phyloP scores from a whole-genome alignment of 1,284 basidiomycete species.

The Acaromyces ingoldii region DNA sequence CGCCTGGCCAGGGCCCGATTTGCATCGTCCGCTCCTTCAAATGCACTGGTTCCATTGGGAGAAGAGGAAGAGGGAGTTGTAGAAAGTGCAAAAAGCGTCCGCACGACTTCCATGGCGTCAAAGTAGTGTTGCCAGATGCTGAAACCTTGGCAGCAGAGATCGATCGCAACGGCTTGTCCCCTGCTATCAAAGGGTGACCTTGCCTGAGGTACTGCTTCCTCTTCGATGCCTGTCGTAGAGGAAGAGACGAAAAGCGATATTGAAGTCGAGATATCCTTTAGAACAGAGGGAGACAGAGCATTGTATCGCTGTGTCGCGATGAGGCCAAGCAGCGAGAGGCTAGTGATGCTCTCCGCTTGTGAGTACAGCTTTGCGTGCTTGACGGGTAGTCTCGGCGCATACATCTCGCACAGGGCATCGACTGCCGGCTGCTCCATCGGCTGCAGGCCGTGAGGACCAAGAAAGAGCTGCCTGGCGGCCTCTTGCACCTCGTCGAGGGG shows the following conservation, averaged over 20 bases:
- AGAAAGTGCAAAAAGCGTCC: slow-evolving; percentile 75
- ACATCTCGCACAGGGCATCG: no score
- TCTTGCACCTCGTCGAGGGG: slow-evolving; percentile 2
- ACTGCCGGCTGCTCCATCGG: background rate
- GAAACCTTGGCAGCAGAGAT: slow-evolving; percentile 83
- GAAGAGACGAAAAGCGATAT: slow-evolving; percentile 69
- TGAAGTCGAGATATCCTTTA: slow-evolving; percentile 78
- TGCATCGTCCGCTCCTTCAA: no score
- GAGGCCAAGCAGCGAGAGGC: slow-evolving; percentile 53
- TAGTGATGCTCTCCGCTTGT: no score
- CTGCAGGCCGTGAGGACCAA: slow-evolving; percentile 42
- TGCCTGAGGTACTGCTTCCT: no score
- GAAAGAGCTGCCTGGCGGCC: slow-evolving; percentile 23
- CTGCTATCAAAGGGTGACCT: no score
- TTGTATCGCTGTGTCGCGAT: slow-evolving; percentile 76
- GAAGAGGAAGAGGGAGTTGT: no score
- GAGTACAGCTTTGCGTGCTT: no score
- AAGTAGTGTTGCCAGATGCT: slow-evolving; percentile 89
- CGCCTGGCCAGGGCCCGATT: slow-evolving; percentile 59
- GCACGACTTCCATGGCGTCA: slow-evolving; percentile 82
- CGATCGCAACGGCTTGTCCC: slow-evolving; percentile 72
- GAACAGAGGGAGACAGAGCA: slow-evolving; percentile 66
- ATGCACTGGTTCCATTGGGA: no score
- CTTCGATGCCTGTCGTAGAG: no score
- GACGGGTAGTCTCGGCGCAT: no score